Conservation (phyloP, 805 yeast species). For the Candida yuanshanica region DNA sequence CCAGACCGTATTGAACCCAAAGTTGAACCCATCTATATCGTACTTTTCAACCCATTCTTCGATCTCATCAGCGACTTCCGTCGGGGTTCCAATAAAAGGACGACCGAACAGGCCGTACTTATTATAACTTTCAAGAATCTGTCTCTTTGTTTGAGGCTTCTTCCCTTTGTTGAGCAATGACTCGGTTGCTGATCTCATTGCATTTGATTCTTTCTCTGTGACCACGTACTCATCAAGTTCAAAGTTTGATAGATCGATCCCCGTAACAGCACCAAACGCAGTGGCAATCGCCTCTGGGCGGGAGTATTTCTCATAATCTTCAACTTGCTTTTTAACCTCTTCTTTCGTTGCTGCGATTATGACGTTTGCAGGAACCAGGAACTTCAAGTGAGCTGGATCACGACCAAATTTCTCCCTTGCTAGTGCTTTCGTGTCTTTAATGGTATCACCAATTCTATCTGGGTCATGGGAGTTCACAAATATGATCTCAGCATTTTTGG, state of each 20-base stretch:
- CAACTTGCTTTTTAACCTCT: slow-evolving; percentile 29
- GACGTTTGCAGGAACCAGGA: slow-evolving; percentile 27
- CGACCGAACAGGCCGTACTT: slow-evolving; percentile 12
- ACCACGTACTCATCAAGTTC: slow-evolving; percentile 30
- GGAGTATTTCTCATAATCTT: slow-evolving; percentile 24
- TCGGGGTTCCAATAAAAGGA: slow-evolving; percentile 26
- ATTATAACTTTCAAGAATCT: not conserved
- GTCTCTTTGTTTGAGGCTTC: not conserved
- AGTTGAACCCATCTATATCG: slow-evolving; percentile 38
- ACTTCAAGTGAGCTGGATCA: slow-evolving; percentile 29
- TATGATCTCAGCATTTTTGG: slow-evolving; percentile 34
- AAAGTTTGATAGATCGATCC: slow-evolving; percentile 32
- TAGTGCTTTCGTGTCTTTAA: slow-evolving; percentile 18
- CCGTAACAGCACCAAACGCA: slow-evolving; percentile 39
- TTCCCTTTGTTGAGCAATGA: not conserved
- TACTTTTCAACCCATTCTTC: slow-evolving; percentile 32
- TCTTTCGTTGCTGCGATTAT: slow-evolving; percentile 33
- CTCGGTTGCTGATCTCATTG: slow-evolving; percentile 23
- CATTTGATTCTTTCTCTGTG: slow-evolving; percentile 25
- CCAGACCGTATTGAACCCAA: slow-evolving; percentile 28
- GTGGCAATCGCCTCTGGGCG: slow-evolving; percentile 31
- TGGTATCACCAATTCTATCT: slow-evolving; percentile 10
- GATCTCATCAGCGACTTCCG: slow-evolving; percentile 32
- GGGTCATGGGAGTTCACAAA: slow-evolving; percentile 30
- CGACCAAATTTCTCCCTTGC: slow-evolving; percentile 29